These are phyloP conservation scores for Astrothelium subdiscretum DNA, from an alignment of 495 filamentous ascomycete genomes.

Conservation along the genomic window DNA sequence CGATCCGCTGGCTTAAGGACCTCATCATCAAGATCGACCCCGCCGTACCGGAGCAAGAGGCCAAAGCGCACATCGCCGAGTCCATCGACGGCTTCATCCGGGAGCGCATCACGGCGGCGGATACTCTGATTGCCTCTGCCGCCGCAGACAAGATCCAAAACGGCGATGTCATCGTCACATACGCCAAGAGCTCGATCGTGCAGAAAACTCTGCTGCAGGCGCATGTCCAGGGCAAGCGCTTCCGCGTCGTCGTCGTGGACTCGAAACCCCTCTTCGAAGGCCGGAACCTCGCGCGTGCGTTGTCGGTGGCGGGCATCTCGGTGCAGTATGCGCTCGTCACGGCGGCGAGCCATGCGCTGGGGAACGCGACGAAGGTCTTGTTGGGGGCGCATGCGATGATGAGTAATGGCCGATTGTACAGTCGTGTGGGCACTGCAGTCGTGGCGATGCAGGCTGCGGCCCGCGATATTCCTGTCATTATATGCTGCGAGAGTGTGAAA, in stretches of 20 bases:
- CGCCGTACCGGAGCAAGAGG: conserved; percentile 59
- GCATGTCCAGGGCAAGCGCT: conserved; percentile 52
- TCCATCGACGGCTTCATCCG: conserved; percentile 84
- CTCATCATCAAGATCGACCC: conserved; percentile 79
- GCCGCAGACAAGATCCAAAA: conserved; percentile 62
- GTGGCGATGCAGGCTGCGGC: conserved; percentile 80
- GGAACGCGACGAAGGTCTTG: conserved; percentile 66
- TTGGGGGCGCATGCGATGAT: conserved; percentile 86
- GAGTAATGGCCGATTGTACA: conserved; percentile 79
- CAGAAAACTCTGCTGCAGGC: conserved; percentile 68
- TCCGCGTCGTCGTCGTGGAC: conserved; percentile 79
- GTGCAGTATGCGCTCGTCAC: conserved; percentile 74
- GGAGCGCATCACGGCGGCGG: conserved; percentile 77
- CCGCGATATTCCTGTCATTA: conserved; percentile 65
- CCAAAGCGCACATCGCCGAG: conserved; percentile 63
- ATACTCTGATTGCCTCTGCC: conserved; percentile 67
- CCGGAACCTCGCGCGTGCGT: conserved; percentile 54
- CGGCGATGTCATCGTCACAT: conserved; percentile 77
- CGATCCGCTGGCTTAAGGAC: conserved; percentile 86
- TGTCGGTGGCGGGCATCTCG: conserved; percentile 56
- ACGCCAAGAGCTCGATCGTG: conserved; percentile 77
- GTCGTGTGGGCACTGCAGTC: conserved; percentile 73
- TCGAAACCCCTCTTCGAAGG: conserved; percentile 72
- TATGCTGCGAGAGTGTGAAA: conserved; percentile 90
- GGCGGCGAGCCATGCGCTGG: conserved; percentile 58